A percentile compares a stretch with the other conserved stretches of the same genome.
Evolutionary conservation across 140 eudicot species (phyloP).

Genomic region (Stevia rebaudiana): DNA sequence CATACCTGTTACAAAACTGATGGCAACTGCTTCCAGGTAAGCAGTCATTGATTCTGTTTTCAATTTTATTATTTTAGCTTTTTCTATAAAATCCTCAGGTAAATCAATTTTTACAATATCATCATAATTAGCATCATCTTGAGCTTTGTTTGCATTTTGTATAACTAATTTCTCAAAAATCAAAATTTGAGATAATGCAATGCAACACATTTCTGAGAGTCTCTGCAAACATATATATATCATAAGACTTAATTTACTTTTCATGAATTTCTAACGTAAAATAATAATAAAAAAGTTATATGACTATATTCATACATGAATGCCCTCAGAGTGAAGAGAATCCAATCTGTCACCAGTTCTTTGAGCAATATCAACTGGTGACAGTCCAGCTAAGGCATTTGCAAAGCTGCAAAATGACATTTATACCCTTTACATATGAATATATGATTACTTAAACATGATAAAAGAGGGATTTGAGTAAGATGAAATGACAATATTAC

Average conservation of each 20-base stretch:
- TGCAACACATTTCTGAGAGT: conserved; percentile 93
- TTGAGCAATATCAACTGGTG: conserved; percentile 67
- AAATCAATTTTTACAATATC: conserved; percentile 53
- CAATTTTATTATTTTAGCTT: conserved; percentile 64
- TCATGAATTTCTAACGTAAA: not conserved
- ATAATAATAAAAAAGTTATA: not conserved
- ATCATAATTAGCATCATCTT: conserved; percentile 42
- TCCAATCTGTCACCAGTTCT: conserved; percentile 86
- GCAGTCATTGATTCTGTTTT: conserved; percentile 64
- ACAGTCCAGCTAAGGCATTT: conserved; percentile 62
- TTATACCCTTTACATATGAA: not conserved
- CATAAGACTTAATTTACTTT: not conserved
- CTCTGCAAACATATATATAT: conserved; percentile 49
- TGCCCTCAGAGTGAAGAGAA: conserved; percentile 94
- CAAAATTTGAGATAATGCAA: conserved; percentile 74
- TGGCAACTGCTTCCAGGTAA: conserved; percentile 65
- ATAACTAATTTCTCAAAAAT: conserved; percentile 71
- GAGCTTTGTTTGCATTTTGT: conserved; percentile 53
- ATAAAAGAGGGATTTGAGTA: not conserved
- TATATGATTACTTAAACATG: not conserved
- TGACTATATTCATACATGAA: conserved; percentile 53
- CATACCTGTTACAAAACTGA: conserved; percentile 79
- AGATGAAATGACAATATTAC: conserved; percentile 34
- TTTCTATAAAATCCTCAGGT: conserved; percentile 91
- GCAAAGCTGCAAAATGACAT: conserved; percentile 60